These are phyloP conservation scores for Chimonanthus salicifolius DNA, from an alignment of 164 flowering plant genomes.

Conservation along the genomic window DNA sequence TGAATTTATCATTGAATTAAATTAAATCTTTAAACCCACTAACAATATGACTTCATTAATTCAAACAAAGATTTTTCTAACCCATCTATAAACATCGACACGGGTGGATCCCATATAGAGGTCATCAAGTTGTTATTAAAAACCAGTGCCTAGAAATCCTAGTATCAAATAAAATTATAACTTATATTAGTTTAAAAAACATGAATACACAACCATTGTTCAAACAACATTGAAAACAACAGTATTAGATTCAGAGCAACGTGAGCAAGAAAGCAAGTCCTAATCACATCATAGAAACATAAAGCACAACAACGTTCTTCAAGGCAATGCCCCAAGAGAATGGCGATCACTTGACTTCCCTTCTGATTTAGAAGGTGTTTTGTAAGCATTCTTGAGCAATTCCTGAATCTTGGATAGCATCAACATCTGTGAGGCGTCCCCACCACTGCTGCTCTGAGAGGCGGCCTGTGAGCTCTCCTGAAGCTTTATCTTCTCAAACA, in stretches of 20 bases:
- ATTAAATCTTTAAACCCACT: no score
- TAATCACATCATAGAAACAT: not conserved
- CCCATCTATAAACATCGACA: no score
- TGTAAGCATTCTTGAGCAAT: conserved; percentile 56
- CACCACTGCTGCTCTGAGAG: conserved; percentile 48
- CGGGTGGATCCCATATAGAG: no score
- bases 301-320: conserved; percentile 10
- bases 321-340: conserved; percentile 38
- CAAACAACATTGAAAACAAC: not conserved
- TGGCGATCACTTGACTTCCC: conserved; percentile 37
- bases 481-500: conserved; percentile 85
- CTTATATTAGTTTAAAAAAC: no score
- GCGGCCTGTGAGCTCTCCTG: conserved; percentile 70
- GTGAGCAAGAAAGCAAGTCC: not conserved
- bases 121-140: no score
- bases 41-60: no score
- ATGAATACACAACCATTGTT: not conserved
- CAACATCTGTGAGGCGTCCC: conserved; percentile 46
- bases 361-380: conserved; percentile 39
- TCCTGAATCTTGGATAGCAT: conserved; percentile 70
- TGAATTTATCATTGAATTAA: no score
- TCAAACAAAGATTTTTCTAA: no score
- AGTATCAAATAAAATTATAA: no score
- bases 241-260: conserved; percentile 1
- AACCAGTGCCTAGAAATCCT: no score